These are phyloP conservation scores for Erodium chrysanthum DNA, from an alignment of 441 rosid genomes.

Conservation along the genomic window DNA sequence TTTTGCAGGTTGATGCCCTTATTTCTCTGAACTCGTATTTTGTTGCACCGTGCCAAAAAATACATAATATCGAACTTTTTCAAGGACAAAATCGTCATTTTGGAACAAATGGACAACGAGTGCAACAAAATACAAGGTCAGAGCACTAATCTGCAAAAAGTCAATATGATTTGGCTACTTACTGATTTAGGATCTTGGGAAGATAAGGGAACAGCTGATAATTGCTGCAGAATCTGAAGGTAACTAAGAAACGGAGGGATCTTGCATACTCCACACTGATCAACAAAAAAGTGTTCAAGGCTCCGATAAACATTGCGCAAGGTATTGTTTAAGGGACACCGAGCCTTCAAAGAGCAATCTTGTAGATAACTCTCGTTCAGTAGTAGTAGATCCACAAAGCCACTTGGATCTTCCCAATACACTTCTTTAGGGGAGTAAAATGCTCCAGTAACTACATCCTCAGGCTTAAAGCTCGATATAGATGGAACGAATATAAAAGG, in stretches of 20 bases:
- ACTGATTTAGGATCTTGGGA: slow-evolving; percentile 63
- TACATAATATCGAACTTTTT: too few relatives aligned
- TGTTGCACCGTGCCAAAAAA: too few relatives aligned
- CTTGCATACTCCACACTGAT: slow-evolving; percentile 60
- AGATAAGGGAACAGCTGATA: slow-evolving; percentile 55
- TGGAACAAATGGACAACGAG: too few relatives aligned
- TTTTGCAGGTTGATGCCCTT: too few relatives aligned
- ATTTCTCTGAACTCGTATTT: too few relatives aligned
- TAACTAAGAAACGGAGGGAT: slow-evolving; percentile 52
- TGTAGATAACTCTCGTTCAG: slow-evolving; percentile 37
- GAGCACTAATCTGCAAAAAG: too few relatives aligned
- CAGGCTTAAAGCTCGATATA: slow-evolving; percentile 34
- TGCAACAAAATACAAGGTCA: too few relatives aligned
- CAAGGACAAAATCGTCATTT: too few relatives aligned
- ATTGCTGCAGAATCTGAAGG: slow-evolving; percentile 49
- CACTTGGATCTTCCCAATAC: slow-evolving; percentile 82
- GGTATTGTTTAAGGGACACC: slow-evolving; percentile 36
- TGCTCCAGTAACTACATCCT: slow-evolving; percentile 49
- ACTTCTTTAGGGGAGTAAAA: slow-evolving; percentile 63
- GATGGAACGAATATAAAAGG: slow-evolving; percentile 69
- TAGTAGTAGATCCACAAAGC: slow-evolving; percentile 40
- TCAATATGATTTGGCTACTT: slow-evolving; percentile 29
- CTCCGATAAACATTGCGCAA: slow-evolving; percentile 65
- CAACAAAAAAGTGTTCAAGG: slow-evolving; percentile 72
- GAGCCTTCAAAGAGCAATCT: slow-evolving; percentile 24